A percentile compares a stretch with the other conserved stretches of the same genome.
Conservation (phyloP, 306 rosid species). For the Castanopsis chinensis region DNA sequence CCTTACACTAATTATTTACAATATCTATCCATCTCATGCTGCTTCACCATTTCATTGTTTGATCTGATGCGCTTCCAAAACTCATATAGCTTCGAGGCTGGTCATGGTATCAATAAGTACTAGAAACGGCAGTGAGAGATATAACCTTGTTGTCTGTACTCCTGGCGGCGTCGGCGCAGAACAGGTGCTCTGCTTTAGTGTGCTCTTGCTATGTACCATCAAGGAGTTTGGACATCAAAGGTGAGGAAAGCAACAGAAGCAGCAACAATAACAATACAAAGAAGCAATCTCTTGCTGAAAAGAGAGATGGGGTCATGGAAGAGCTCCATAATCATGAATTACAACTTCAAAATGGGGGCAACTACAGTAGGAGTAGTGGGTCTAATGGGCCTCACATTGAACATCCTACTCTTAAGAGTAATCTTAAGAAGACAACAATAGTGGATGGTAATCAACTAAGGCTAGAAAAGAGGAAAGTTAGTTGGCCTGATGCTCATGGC, state of each 20-base stretch:
- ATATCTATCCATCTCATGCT: background rate
- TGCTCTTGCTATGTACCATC: conserved; percentile 46
- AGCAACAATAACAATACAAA: conserved; percentile 4
- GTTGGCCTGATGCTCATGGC: conserved; percentile 48
- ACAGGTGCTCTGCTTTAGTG: conserved; percentile 44
- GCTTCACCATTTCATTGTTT: background rate
- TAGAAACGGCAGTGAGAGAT: conserved; percentile 5
- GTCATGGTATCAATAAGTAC: conserved; percentile 1
- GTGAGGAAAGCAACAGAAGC: conserved; percentile 10
- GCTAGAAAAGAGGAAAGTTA: conserved; percentile 37
- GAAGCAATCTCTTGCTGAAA: conserved; percentile 17
- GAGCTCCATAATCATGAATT: conserved; percentile 12
- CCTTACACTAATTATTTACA: background rate
- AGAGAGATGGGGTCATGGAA: conserved; percentile 29
- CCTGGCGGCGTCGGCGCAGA: conserved; percentile 43
- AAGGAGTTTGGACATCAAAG: conserved; percentile 17
- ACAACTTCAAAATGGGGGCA: background rate
- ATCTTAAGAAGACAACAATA: conserved; percentile 29
- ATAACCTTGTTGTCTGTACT: conserved; percentile 20
- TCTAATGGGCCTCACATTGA: conserved; percentile 20
- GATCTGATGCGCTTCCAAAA: background rate
- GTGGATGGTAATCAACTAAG: conserved; percentile 10
- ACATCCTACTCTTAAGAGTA: conserved; percentile 35
- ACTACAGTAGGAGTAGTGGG: conserved; percentile 17
- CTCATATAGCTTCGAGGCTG: background rate